Evolutionary conservation across 352 stramenopile genomes (phyloP), one percentile per base, ranked within the genome.

Genomic region (Nannochloropsis limnetica): DNA sequence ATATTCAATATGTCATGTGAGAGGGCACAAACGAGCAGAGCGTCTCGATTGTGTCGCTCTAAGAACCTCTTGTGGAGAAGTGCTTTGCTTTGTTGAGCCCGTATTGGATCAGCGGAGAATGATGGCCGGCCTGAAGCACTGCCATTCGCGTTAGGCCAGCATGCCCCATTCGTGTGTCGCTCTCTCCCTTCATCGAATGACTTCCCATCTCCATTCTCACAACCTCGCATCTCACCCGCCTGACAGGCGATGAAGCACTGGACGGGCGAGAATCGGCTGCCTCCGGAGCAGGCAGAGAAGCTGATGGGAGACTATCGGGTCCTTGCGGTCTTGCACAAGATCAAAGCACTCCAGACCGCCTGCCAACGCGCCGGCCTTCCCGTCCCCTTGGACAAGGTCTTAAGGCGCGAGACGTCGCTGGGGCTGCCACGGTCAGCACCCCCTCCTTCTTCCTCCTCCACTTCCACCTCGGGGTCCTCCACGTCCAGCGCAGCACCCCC

Each of bases 301-400:
- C 61, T 74, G 61, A 74, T 74, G 61, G 25, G 25, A 74, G 61
- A 74, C 61, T 74, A 25, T 15, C n/a, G 61, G 61, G 61, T 74
- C 3, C 61, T 74, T 8, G 61, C 61, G 3, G 61, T 74, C 61
- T 29, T 74, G 61, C 9, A 74, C n/a, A 74, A 74, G 11, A 25
- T 74, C 61, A 74, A 74, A 20, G 25, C n/a, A 2, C 61, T 74
- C n/a, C 61, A 74, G 61, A 74, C 61, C 61, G 61, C 61, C 61
- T 74, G 61, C 20, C 61, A 74, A 29, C 61, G 61, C 8, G 61
- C 61, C 6, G 61, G 61, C 61, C n/a, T 74, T 8, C n/a, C 61
- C 2, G 61, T 74, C 9, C 61, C 61, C 25, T 29, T 74, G 61
- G 61, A 74, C 61, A 29, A 25, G 61, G 61, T 74, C 61, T 29